Evolutionary conservation across 768 basidiomycete species (phyloP).

Genomic region (Udeniomyces megalosporus): DNA sequence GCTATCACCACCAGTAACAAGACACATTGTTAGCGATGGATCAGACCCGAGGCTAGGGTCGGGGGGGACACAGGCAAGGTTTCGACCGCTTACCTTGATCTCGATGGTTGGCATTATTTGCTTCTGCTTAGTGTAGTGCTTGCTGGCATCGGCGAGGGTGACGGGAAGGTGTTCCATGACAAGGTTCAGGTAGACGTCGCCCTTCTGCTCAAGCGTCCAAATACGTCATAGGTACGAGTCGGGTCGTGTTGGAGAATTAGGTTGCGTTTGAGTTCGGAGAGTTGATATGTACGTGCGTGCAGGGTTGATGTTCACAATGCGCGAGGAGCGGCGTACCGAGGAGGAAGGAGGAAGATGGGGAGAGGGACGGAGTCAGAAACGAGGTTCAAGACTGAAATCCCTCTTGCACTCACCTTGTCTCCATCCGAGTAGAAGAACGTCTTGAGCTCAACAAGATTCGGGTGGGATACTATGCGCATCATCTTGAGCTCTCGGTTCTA

Average conservation of each 20-base stretch:
- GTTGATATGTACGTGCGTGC: too few relatives aligned
- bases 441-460: conserved; percentile 91
- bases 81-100: conserved; percentile 46
- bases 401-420: conserved; percentile 62
- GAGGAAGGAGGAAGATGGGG: background rate
- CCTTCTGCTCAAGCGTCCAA: too few relatives aligned
- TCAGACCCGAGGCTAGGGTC: too few relatives aligned
- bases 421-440: conserved; percentile 99
- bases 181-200: conserved; percentile 98
- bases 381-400: too few relatives aligned
- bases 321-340: too few relatives aligned
- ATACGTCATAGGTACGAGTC: too few relatives aligned
- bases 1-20: background rate
- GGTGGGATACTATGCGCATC: conserved; percentile 90
- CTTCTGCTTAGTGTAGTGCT: conserved; percentile 98
- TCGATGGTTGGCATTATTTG: conserved; percentile 99
- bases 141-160: conserved; percentile 94
- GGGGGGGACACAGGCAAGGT: too few relatives aligned
- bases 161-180: conserved; percentile 98
- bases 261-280: too few relatives aligned
- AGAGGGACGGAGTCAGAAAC: background rate
- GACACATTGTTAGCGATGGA: background rate
- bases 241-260: too few relatives aligned
- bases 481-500: conserved; percentile 98
- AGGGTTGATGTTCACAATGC: too few relatives aligned